These are phyloP conservation scores for Aspergillus pseudoterreus DNA, from an alignment of 2,329 filamentous ascomycete species.

Conservation along the genomic window DNA sequence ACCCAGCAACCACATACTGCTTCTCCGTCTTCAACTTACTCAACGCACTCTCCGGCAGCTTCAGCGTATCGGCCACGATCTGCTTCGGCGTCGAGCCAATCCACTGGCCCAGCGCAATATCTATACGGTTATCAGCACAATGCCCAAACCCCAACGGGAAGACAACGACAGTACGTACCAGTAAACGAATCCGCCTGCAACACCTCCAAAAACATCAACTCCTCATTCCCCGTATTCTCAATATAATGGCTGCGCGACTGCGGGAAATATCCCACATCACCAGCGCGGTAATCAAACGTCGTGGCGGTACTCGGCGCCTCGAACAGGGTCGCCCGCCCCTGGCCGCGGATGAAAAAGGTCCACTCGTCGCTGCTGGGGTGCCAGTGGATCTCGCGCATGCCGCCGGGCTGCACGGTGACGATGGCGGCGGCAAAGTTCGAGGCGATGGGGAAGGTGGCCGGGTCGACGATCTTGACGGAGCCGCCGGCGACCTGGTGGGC, in stretches of 20 bases:
- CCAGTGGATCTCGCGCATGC: constrained; percentile 78
- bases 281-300: constrained; percentile 72
- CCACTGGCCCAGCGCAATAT: constrained; percentile 47
- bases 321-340: constrained; percentile 71
- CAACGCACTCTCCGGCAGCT: constrained; percentile 39
- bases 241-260: constrained; percentile 77
- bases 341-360: constrained; percentile 72
- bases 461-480: constrained; percentile 69
- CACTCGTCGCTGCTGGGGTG: constrained; percentile 76
- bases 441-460: constrained; percentile 70
- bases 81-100: constrained; percentile 52
- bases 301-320: constrained; percentile 64
- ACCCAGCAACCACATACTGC: constrained; percentile 41
- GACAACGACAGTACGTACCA: constrained; percentile 15
- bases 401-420: constrained; percentile 66
- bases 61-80: constrained; percentile 56
- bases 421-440: constrained; percentile 70
- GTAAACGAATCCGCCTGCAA: constrained; percentile 66
- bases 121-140: constrained; percentile 31
- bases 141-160: neutral
- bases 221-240: constrained; percentile 71
- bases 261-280: constrained; percentile 74
- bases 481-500: constrained; percentile 66
- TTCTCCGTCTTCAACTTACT: constrained; percentile 43
- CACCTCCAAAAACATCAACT: constrained; percentile 72